Evolutionary conservation across 768 basidiomycete species (phyloP).

Genomic region (Cyclocybe cylindracea): DNA sequence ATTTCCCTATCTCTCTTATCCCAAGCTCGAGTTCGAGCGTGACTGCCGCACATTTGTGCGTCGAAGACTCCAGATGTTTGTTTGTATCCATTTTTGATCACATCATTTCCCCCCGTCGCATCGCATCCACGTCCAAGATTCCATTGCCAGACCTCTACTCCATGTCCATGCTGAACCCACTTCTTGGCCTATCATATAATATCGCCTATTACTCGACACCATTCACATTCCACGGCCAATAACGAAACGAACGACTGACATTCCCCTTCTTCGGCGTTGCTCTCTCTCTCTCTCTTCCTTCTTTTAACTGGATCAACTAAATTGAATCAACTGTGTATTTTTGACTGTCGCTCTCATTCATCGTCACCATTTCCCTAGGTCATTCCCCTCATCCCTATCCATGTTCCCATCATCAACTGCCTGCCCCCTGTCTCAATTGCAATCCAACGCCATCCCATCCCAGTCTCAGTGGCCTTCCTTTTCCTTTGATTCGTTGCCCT

Average conservation of each 20-base stretch:
- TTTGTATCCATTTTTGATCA: neutral
- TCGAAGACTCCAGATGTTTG: neutral
- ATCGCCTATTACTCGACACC: no score
- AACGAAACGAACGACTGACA: neutral
- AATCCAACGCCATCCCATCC: constrained; percentile 7
- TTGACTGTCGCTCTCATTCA: neutral
- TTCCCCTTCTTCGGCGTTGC: neutral
- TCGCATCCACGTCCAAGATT: constrained; percentile 1
- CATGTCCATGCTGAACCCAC: no score
- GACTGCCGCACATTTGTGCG: no score
- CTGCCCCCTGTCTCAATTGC: neutral
- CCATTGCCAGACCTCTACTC: no score
- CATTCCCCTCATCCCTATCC: neutral
- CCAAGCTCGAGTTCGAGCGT: no score
- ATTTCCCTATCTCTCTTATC: no score
- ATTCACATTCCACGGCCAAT: neutral
- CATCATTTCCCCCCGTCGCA: neutral
- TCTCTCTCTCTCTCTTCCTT: neutral
- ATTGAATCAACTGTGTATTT: no score
- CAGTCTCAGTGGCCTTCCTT: neutral
- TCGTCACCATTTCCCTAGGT: neutral
- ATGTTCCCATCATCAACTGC: neutral
- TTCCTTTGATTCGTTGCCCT: neutral
- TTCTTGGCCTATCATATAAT: no score
- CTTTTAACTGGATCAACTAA: neutral